phyloP scores from a whole-genome alignment of 305 asterid species.

The Vinca major region DNA sequence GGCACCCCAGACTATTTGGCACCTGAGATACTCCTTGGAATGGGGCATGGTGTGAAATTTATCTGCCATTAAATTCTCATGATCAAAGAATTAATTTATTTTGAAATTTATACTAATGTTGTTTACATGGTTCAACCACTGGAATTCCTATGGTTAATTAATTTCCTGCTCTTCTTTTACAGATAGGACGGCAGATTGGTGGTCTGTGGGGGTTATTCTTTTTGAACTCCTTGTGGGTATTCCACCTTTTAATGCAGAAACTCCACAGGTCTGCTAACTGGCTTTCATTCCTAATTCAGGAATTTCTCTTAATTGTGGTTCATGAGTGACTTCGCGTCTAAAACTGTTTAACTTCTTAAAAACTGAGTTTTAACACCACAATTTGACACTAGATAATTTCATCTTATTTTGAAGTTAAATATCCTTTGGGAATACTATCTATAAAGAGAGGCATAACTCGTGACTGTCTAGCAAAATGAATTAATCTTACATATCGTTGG shows the following conservation, averaged over 20 bases:
- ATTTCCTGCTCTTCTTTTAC: constrained; percentile 19
- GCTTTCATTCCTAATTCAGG: background rate
- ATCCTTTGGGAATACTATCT: background rate
- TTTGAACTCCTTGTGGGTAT: constrained; percentile 84
- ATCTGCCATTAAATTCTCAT: constrained; percentile 19
- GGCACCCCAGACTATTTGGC: constrained; percentile 99
- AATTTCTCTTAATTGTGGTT: background rate
- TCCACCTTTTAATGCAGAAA: constrained; percentile 96
- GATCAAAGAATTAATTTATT: constrained; percentile 9
- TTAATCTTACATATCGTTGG: background rate
- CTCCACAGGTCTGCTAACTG: constrained; percentile 62
- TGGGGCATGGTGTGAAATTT: constrained; percentile 79
- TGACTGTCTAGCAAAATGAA: background rate
- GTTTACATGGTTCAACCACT: constrained; percentile 5
- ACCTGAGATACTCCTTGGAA: constrained; percentile 98
- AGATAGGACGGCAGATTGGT: constrained; percentile 98
- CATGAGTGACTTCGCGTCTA: background rate
- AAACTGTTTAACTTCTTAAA: background rate
- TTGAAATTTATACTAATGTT: constrained; percentile 9
- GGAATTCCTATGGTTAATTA: constrained; percentile 1
- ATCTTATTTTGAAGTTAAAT: background rate
- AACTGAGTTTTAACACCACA: background rate
- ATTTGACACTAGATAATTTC: background rate
- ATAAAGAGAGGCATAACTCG: background rate
- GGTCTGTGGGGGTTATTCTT: constrained; percentile 96